phyloP scores from a whole-genome alignment of 1,284 basidiomycete genomes.

The Cryptococcus jaspeensis region DNA sequence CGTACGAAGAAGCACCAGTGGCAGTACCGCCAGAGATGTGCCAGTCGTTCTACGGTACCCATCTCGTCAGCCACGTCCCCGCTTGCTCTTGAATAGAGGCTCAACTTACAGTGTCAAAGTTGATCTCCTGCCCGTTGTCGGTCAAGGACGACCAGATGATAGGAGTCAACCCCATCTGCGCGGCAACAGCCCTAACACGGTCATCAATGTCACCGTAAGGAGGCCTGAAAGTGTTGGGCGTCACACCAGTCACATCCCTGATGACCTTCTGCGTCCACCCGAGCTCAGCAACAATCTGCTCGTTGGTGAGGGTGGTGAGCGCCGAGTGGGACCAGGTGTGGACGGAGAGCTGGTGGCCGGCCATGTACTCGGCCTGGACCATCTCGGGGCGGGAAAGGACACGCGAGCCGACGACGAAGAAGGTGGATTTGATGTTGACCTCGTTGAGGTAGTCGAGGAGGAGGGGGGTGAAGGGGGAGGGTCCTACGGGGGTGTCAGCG shows the following conservation, averaged over 20 bases:
- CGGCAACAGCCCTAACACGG: constrained; percentile 78
- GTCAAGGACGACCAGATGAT: constrained; percentile 48
- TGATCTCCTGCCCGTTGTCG: constrained; percentile 44
- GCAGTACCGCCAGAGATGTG: constrained; percentile 70
- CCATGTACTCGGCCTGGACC: constrained; percentile 79
- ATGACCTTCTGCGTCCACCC: constrained; percentile 89
- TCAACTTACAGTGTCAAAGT: constrained; percentile 72
- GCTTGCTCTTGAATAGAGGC: background rate
- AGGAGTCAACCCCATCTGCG: constrained; percentile 48
- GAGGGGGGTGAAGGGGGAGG: constrained; percentile 73
- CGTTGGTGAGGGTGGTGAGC: constrained; percentile 74
- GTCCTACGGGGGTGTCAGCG: constrained; percentile 42
- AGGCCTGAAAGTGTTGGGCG: constrained; percentile 73
- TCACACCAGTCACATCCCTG: constrained; percentile 75
- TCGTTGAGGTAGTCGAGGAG: constrained; percentile 55
- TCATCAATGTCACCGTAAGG: constrained; percentile 68
- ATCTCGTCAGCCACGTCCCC: background rate
- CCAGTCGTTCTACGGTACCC: constrained; percentile 63
- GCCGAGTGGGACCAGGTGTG: constrained; percentile 40
- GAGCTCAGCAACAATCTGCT: constrained; percentile 87
- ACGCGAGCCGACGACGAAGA: constrained; percentile 90
- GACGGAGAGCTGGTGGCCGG: constrained; percentile 69
- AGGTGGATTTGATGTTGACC: constrained; percentile 72
- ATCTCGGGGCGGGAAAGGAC: constrained; percentile 75
- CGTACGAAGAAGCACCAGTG: constrained; percentile 61